Percentiles rank a stretch among this genome's conserved stretches.
These are phyloP conservation scores for Eugenia klotzschiana DNA, from an alignment of 441 rosid genomes.

Conservation along the genomic window DNA sequence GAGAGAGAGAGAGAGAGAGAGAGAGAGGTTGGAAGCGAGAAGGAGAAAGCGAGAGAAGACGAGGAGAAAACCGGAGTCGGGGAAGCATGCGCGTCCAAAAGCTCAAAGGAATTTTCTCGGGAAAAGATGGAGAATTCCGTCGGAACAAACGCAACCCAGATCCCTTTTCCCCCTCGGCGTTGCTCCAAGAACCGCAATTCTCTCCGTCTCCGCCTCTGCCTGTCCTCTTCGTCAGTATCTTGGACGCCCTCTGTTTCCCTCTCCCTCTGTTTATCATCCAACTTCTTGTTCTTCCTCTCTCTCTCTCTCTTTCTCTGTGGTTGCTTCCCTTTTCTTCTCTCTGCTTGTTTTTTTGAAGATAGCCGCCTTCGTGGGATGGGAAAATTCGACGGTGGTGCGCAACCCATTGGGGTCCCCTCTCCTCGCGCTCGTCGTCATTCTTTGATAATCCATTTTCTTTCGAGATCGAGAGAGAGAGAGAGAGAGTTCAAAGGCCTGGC, in stretches of 20 bases:
- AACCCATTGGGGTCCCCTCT: background rate
- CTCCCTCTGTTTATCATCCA: background rate
- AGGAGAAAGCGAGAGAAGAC: background rate
- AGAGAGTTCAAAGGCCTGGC: background rate
- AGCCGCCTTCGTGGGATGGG: background rate
- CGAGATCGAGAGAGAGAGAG: background rate
- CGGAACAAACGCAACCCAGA: slow-evolving; percentile 1
- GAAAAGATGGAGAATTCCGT: background rate
- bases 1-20: background rate
- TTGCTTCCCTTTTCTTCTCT: background rate
- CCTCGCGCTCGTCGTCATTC: background rate
- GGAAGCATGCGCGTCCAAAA: background rate
- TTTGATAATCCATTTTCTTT: background rate
- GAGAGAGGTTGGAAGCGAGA: background rate
- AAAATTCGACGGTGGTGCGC: background rate
- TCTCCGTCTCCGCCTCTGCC: background rate
- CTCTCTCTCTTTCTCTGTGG: background rate
- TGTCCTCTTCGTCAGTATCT: background rate
- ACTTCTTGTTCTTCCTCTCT: background rate
- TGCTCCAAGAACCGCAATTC: background rate
- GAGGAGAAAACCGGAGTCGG: background rate
- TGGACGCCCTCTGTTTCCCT: background rate
- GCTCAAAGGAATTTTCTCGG: background rate
- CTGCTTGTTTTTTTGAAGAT: background rate
- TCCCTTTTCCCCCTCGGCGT: background rate